Evolutionary conservation across 352 stramenopile species (phyloP).

Genomic region (Pythium brachiatum): DNA sequence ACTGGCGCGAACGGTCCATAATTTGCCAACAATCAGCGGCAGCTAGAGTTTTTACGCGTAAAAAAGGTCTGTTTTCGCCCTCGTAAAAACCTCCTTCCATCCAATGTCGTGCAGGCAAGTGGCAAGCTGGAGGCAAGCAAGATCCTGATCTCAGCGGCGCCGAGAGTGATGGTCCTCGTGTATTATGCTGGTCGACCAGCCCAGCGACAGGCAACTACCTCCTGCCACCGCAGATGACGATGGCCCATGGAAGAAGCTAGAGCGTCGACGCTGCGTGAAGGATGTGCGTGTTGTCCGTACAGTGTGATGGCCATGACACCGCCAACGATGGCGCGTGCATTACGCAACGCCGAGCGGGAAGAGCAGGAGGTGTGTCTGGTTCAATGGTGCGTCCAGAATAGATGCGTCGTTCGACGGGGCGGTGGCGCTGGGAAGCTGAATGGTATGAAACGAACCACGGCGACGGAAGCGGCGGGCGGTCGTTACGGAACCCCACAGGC

Average conservation of each 20-base stretch:
- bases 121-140: constrained; percentile 8
- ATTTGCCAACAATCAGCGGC: background rate
- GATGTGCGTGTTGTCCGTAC: no score
- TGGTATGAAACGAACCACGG: background rate
- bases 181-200: constrained; percentile 2
- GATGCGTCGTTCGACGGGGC: background rate
- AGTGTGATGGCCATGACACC: no score
- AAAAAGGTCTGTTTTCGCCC: constrained; percentile 4
- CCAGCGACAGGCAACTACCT: background rate
- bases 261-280: no score
- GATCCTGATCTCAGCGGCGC: constrained; percentile 17
- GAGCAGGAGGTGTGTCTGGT: no score
- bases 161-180: constrained; percentile 24
- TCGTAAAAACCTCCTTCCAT: constrained; percentile 19
- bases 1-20: constrained; percentile 4
- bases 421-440: background rate
- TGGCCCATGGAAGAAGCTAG: background rate
- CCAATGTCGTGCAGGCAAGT: constrained; percentile 20
- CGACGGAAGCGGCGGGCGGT: background rate
- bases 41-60: constrained; percentile 19
- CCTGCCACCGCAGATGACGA: background rate
- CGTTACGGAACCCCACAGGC: constrained; percentile 10
- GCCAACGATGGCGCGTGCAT: no score
- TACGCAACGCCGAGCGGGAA: background rate
- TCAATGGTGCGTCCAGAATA: background rate